These are phyloP conservation scores for Pythium aquatile DNA, from an alignment of 352 stramenopile species.

Conservation along the genomic window DNA sequence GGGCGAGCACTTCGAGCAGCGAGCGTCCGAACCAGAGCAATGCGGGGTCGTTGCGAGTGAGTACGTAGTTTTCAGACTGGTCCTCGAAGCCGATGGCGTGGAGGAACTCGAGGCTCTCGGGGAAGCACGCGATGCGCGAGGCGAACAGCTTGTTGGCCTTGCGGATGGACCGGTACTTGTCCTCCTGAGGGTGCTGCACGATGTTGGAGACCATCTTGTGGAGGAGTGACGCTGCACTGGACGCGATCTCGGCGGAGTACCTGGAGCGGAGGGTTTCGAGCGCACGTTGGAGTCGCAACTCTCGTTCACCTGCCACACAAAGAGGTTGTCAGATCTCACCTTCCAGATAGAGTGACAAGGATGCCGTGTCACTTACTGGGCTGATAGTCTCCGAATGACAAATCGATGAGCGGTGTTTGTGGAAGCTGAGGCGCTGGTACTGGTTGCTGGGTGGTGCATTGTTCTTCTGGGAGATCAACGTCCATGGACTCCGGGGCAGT, in stretches of 20 bases:
- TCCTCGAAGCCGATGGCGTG: conserved; percentile 66
- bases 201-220: conserved; percentile 79
- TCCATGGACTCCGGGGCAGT: conserved; percentile 9
- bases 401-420: conserved; percentile 11
- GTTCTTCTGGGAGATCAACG: background rate
- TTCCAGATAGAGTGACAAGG: conserved; percentile 5
- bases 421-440: background rate
- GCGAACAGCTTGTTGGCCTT: conserved; percentile 67
- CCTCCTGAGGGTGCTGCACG: conserved; percentile 45
- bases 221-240: conserved; percentile 42
- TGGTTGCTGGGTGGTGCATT: background rate
- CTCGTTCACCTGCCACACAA: conserved; percentile 44
- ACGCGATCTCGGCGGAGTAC: conserved; percentile 33
- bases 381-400: conserved; percentile 27
- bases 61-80: conserved; percentile 47
- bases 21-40: conserved; percentile 71
- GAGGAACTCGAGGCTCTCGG: conserved; percentile 67
- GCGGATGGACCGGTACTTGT: conserved; percentile 65
- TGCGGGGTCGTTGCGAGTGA: conserved; percentile 55
- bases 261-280: conserved; percentile 38
- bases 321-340: too few relatives aligned
- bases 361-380: conserved; percentile 60
- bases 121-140: conserved; percentile 41
- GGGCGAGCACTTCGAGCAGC: conserved; percentile 42
- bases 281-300: conserved; percentile 48